phyloP scores from a whole-genome alignment of 495 filamentous ascomycete genomes.

The Penicillium manginii region DNA sequence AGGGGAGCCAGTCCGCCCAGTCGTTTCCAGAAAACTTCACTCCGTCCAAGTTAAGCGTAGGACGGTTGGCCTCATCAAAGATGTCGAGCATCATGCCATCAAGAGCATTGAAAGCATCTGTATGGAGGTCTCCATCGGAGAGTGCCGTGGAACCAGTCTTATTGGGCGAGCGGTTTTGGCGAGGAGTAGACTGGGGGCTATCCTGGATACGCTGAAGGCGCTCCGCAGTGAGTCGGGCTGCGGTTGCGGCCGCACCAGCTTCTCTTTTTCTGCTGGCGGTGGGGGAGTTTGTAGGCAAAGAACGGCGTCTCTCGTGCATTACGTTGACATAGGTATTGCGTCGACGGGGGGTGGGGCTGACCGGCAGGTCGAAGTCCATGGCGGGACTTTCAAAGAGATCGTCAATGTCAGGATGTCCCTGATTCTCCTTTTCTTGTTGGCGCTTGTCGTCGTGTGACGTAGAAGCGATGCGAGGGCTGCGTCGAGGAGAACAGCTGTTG shows the following conservation, averaged over 20 bases:
- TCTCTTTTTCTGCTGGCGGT: constrained; percentile 34
- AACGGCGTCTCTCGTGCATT: constrained; percentile 53
- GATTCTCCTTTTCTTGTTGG: constrained; percentile 54
- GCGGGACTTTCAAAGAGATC: constrained; percentile 60
- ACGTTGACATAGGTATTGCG: constrained; percentile 45
- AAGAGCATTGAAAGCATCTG: constrained; percentile 34
- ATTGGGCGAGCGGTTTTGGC: constrained; percentile 31
- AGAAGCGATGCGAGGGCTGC: constrained; percentile 44
- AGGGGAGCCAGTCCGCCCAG: constrained; percentile 47
- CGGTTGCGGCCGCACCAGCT: constrained; percentile 23
- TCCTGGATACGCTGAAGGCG: constrained; percentile 43
- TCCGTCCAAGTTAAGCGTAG: constrained; percentile 31
- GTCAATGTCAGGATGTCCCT: constrained; percentile 53
- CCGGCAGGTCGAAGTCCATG: constrained; percentile 53
- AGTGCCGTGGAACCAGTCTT: constrained; percentile 30
- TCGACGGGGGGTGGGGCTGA: constrained; percentile 64
- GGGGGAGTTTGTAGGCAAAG: constrained; percentile 41
- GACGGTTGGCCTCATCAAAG: constrained; percentile 34
- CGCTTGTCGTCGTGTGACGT: constrained; percentile 39
- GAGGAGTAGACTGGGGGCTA: constrained; percentile 28
- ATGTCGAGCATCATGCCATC: constrained; percentile 49
- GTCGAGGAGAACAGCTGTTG: constrained; percentile 56
- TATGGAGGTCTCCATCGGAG: constrained; percentile 26
- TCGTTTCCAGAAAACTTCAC: constrained; percentile 28
- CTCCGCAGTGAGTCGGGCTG: constrained; percentile 41